Evolutionary conservation across 257 asterid genomes (phyloP).

Genomic region (Dorcoceras hygrometricum): DNA sequence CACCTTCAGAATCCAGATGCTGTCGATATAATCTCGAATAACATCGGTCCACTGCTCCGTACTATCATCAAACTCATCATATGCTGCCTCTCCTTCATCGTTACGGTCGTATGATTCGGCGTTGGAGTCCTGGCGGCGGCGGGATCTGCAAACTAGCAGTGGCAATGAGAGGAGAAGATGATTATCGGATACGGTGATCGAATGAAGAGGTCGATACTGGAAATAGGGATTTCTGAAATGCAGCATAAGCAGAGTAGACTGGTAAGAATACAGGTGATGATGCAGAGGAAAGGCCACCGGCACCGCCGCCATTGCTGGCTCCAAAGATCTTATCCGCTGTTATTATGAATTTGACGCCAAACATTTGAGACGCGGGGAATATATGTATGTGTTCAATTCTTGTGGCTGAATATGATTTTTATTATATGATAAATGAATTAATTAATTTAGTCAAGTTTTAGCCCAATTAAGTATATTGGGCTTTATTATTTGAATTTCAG

Average conservation of each 20-base stretch:
- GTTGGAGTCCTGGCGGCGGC: constrained; percentile 63
- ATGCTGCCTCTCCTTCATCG: constrained; percentile 25
- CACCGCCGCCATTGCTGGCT: constrained; percentile 27
- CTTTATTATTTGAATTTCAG: background rate
- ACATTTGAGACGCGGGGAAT: too few relatives aligned
- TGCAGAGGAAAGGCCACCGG: constrained; percentile 26
- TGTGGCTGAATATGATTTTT: too few relatives aligned
- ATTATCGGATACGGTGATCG: constrained; percentile 22
- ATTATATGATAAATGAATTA: too few relatives aligned
- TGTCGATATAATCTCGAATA: constrained; percentile 61
- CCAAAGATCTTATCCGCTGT: constrained; percentile 23
- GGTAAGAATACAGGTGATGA: constrained; percentile 9
- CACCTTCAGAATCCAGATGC: constrained; percentile 90
- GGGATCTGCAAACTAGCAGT: constrained; percentile 36
- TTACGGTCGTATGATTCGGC: constrained; percentile 45
- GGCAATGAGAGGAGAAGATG: constrained; percentile 27
- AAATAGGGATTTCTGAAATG: constrained; percentile 3
- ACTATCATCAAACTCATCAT: constrained; percentile 27
- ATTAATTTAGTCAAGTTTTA: too few relatives aligned
- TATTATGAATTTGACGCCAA: too few relatives aligned
- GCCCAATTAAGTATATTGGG: background rate
- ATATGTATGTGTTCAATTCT: too few relatives aligned
- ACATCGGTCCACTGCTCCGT: constrained; percentile 47
- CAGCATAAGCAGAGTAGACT: constrained; percentile 15
- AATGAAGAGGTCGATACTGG: constrained; percentile 18